These are phyloP conservation scores for Achaetomiella virescens DNA, from an alignment of 495 filamentous ascomycete genomes.

Conservation along the genomic window DNA sequence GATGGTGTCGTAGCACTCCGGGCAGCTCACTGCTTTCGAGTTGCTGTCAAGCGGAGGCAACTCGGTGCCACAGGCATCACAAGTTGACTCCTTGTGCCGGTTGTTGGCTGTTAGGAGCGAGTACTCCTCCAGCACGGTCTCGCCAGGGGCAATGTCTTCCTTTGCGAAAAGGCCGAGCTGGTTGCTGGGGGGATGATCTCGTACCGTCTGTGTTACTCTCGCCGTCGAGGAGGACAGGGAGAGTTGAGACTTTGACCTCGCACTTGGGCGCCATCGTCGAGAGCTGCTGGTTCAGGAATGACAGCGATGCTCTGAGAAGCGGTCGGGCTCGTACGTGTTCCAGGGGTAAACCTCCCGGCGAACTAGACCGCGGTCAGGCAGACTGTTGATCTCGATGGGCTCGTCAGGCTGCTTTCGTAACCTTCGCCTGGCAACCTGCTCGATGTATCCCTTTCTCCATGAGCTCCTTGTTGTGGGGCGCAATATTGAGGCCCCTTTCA, in stretches of 20 bases:
- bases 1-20: constrained; percentile 72
- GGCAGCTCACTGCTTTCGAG: constrained; percentile 53
- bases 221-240: constrained; percentile 60
- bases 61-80: constrained; percentile 78
- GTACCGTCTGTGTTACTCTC: constrained; percentile 36
- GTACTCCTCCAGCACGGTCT: constrained; percentile 71
- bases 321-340: constrained; percentile 84
- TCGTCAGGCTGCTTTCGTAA: constrained; percentile 34
- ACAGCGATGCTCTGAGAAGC: constrained; percentile 64
- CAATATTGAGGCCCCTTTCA: constrained; percentile 41
- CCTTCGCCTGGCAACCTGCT: constrained; percentile 40
- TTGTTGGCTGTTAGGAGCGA: constrained; percentile 79
- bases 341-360: constrained; percentile 89
- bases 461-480: constrained; percentile 43
- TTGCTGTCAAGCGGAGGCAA: constrained; percentile 54
- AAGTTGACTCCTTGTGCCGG: constrained; percentile 69
- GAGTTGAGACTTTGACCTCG: constrained; percentile 62
- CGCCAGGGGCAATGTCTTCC: constrained; percentile 67
- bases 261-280: constrained; percentile 59
- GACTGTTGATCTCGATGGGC: constrained; percentile 43
- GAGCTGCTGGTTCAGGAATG: constrained; percentile 60
- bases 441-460: constrained; percentile 43
- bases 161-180: constrained; percentile 89
- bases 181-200: constrained; percentile 48
- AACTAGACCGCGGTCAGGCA: constrained; percentile 69